phyloP scores from a whole-genome alignment of 2,329 filamentous ascomycete species.

The Teratosphaeriaceae sp. region DNA sequence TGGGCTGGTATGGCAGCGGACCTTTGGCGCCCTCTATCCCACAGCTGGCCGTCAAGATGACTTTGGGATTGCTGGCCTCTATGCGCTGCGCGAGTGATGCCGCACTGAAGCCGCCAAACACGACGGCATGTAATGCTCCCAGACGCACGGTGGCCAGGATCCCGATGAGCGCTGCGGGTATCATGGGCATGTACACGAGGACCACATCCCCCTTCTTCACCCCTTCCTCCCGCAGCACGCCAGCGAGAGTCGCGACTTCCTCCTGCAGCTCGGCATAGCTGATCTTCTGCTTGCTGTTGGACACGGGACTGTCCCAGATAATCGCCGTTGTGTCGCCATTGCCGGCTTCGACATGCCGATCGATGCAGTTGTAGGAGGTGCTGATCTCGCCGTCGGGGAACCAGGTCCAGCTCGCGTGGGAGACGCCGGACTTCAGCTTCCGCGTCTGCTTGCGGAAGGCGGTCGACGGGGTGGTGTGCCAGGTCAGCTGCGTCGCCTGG shows the following conservation, averaged over 20 bases:
- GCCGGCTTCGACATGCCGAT: constrained; percentile 79
- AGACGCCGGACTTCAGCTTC: constrained; percentile 53
- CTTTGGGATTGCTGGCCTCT: constrained; percentile 68
- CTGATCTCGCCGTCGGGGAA: constrained; percentile 84
- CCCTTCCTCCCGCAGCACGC: constrained; percentile 73
- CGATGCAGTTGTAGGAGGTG: constrained; percentile 86
- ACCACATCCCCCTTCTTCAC: constrained; percentile 80
- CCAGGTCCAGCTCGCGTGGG: constrained; percentile 79
- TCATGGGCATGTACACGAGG: constrained; percentile 96
- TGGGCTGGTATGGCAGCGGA: constrained; percentile 66
- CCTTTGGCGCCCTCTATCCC: constrained; percentile 84
- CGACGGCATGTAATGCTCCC: constrained; percentile 83
- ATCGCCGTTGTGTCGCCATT: constrained; percentile 68
- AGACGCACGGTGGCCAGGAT: constrained; percentile 75
- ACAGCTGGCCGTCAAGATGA: constrained; percentile 82
- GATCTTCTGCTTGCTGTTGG: constrained; percentile 60
- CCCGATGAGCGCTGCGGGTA: constrained; percentile 79
- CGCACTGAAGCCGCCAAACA: constrained; percentile 88
- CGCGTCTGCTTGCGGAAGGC: constrained; percentile 57
- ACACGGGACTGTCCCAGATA: constrained; percentile 83
- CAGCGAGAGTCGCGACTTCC: constrained; percentile 76
- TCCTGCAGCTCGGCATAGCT: constrained; percentile 70
- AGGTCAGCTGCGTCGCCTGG: constrained; percentile 63
- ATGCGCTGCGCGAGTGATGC: constrained; percentile 80
- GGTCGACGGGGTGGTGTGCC: constrained; percentile 67